These are phyloP conservation scores for Cymbopogon citratus DNA, from an alignment of 176 grass and related monocot species.

Conservation along the genomic window DNA sequence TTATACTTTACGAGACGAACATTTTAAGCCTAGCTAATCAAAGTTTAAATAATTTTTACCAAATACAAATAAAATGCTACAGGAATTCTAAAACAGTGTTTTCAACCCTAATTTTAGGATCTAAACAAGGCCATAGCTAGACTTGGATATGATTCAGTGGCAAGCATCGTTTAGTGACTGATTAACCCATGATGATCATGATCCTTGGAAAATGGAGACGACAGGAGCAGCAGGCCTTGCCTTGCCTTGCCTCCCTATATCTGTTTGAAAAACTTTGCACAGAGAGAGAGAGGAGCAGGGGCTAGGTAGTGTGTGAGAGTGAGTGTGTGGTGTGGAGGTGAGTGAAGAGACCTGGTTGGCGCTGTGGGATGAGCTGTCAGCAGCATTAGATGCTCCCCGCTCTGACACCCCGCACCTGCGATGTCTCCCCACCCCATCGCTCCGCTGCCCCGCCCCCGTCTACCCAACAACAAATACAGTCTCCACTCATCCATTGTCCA, in stretches of 20 bases:
- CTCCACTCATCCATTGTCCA: no score
- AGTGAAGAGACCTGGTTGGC: constrained; percentile 48
- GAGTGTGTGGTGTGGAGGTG: constrained; percentile 19
- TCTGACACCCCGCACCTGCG: constrained; percentile 64
- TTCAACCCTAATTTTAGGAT: no score
- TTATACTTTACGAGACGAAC: no score
- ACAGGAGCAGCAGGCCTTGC: background rate
- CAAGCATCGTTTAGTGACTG: constrained; percentile 16
- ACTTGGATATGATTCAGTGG: background rate
- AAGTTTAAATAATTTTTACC: no score
- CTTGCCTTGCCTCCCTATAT: background rate
- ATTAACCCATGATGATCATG: constrained; percentile 37
- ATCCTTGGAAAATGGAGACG: constrained; percentile 30
- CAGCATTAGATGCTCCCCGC: constrained; percentile 82
- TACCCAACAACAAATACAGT: background rate
- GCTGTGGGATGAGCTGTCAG: constrained; percentile 70
- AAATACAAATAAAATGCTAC: no score
- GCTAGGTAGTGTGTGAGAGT: background rate
- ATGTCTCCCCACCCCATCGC: constrained; percentile 39
- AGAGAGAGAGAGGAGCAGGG: background rate
- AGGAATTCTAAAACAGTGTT: no score
- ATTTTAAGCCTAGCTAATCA: no score
- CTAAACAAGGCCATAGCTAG: no score
- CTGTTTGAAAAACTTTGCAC: background rate
- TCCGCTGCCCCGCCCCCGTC: background rate